Conservation (phyloP, 495 filamentous ascomycete species). For the Gamarada debralockiae region DNA sequence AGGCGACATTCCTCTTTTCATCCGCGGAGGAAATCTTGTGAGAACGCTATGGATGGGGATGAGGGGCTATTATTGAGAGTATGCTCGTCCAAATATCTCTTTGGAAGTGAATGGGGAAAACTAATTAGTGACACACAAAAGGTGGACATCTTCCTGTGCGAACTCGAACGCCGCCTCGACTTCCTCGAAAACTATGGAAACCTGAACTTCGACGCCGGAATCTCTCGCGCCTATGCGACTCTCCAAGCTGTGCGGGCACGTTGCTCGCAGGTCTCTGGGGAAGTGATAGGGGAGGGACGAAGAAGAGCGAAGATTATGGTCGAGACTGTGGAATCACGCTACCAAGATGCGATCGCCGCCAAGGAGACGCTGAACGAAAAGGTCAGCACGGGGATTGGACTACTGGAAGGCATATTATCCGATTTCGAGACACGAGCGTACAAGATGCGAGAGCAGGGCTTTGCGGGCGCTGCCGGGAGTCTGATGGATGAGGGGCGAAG, state of each 20-base stretch:
- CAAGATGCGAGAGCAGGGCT: constrained; percentile 49
- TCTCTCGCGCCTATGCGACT: constrained; percentile 76
- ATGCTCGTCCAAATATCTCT: constrained; percentile 9
- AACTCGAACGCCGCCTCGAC: constrained; percentile 81
- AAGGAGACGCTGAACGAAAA: constrained; percentile 90
- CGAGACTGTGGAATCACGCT: constrained; percentile 87
- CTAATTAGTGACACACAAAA: constrained; percentile 26
- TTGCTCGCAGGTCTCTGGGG: constrained; percentile 88
- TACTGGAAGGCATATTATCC: constrained; percentile 76
- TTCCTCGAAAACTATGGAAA: constrained; percentile 88
- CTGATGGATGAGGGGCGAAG: constrained; percentile 67
- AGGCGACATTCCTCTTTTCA: constrained; percentile 65
- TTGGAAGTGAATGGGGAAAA: not conserved
- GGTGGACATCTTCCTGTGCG: constrained; percentile 87
- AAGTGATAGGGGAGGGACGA: constrained; percentile 81
- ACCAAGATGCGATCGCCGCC: constrained; percentile 80
- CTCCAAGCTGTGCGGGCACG: constrained; percentile 82
- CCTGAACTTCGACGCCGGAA: constrained; percentile 73
- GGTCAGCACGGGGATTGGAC: constrained; percentile 76
- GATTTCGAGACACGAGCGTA: constrained; percentile 84
- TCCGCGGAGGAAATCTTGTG: constrained; percentile 56
- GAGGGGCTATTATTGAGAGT: constrained; percentile 66
- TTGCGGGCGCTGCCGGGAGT: constrained; percentile 59
- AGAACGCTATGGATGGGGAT: constrained; percentile 56
- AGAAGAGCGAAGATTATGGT: constrained; percentile 84